Base-by-base conservation (phyloP, 2,329 filamentous ascomycete genomes). In the Aspergillus transmontanensis region DNA sequence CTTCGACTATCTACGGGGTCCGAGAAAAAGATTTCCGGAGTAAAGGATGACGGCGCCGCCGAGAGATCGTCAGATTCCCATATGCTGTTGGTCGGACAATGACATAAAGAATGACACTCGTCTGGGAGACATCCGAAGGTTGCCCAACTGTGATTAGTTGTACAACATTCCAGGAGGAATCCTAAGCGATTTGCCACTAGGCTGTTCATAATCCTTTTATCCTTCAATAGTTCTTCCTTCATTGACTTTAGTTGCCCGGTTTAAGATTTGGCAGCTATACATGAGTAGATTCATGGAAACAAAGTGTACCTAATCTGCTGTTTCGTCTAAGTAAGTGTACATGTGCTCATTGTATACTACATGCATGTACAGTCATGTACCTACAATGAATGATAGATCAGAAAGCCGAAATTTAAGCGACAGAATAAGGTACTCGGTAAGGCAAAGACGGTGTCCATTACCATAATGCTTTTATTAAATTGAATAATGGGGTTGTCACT, bases 331-430 rank as follows among this genome's bases (percentile, higher is more conserved):
- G 21, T 28, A 23, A 41, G 16, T 58, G 23, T 30, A 43, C 23
- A 43, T 58, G 26, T 45, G 19, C 39, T 21, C 19, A 45, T 45
- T 5, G 39, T 45, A 48, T 58, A 28, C 34, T 58, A 28, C 34
- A 14, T 36, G 34, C 32, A 11, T 32, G 55, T 57, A 57, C 55
- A 45, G 36, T 41, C 55, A 57, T 57, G 54, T n/a, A 45, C 39
- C 26, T 57, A 46, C 43, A 46, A 58, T 26, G 41, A 46, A 58
- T 59, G 57, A 59, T 48, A 39, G 32, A 28, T 59, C 57, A 59
- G 57, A 59, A 59, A 30, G 39, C 36, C 14, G 19, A 46, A 14
- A 23, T n/a, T 34, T n/a, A 46, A 36, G 14, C 4, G 23, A 14
- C 16, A 51, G 19, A 51, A 21, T 19, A 34, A n/a, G 26, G 34